Percentiles rank a stretch among this genome's conserved stretches.
These are phyloP conservation scores for Clavispora phyllophila DNA, from an alignment of 805 yeast species.

Conservation along the genomic window DNA sequence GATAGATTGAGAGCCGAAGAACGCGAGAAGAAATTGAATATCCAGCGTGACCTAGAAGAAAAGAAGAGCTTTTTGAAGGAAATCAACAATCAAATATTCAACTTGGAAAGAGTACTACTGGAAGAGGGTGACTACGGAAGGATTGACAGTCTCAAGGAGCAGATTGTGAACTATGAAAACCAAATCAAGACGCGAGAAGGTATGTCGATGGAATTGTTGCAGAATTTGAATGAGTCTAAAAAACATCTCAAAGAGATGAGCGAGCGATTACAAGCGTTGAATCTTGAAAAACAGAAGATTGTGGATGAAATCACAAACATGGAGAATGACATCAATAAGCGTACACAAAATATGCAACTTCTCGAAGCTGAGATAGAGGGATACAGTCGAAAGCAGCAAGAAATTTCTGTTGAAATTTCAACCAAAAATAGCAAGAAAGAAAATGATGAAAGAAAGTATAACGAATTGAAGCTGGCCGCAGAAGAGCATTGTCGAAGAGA, in stretches of 20 bases:
- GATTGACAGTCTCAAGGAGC: slow-evolving; percentile 32
- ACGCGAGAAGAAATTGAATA: slow-evolving; percentile 6
- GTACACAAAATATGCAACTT: slow-evolving; percentile 15
- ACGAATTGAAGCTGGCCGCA: slow-evolving; percentile 22
- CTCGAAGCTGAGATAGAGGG: slow-evolving; percentile 13
- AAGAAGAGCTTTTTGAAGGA: slow-evolving; percentile 11
- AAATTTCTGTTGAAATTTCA: slow-evolving; percentile 10
- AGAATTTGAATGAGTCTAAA: slow-evolving; percentile 6
- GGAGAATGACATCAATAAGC: slow-evolving; percentile 5
- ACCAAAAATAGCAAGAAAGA: slow-evolving; percentile 8
- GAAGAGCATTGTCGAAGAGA: slow-evolving; percentile 43
- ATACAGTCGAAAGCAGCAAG: slow-evolving; percentile 9
- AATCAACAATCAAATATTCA: slow-evolving; percentile 21
- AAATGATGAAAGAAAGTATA: slow-evolving; percentile 10
- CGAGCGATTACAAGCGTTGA: slow-evolving; percentile 4
- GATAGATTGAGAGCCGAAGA: slow-evolving; percentile 13
- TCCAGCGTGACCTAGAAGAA: slow-evolving; percentile 7
- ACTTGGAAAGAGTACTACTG: slow-evolving; percentile 33
- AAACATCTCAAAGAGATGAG: slow-evolving; percentile 2
- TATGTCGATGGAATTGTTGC: slow-evolving; percentile 21
- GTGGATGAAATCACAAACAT: slow-evolving; percentile 15
- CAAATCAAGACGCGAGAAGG: slow-evolving; percentile 25
- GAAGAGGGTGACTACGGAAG: slow-evolving; percentile 43
- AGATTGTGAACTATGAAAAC: slow-evolving; percentile 24
- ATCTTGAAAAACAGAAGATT: not conserved